A percentile compares a stretch with the other conserved stretches of the same genome.
These are phyloP conservation scores for Fusarium proliferatum DNA, from an alignment of 2,329 filamentous ascomycete species.

Conservation along the genomic window DNA sequence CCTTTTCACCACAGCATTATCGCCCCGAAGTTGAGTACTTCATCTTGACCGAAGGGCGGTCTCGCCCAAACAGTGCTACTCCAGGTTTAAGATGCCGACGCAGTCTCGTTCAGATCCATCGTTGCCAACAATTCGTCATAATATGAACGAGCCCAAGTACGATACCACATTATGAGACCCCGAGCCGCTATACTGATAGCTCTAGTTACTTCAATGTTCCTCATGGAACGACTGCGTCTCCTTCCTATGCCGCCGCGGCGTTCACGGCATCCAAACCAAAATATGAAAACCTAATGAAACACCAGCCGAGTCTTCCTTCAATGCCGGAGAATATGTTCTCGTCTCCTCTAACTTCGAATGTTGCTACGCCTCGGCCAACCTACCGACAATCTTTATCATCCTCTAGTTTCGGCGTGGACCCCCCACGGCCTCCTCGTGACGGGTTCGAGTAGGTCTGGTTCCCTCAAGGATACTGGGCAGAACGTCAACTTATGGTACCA, in stretches of 20 bases:
- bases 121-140: conserved; percentile 1
- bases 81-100: conserved; percentile 32
- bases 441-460: conserved; percentile 73
- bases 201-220: conserved; percentile 50
- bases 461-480: conserved; percentile 72
- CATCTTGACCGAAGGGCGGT: neutral
- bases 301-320: conserved; percentile 30
- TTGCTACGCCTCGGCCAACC: conserved; percentile 2
- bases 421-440: conserved; percentile 64
- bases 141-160: conserved; percentile 44
- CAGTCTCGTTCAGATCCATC: conserved; percentile 29
- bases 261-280: conserved; percentile 16
- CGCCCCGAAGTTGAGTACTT: neutral
- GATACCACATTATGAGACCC: accelerated
- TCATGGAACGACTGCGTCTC: conserved; percentile 22
- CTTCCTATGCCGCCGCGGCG: conserved; percentile 23
- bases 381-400: conserved; percentile 2
- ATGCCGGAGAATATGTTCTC: conserved; percentile 19
- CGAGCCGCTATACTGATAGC: neutral
- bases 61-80: neutral
- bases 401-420: conserved; percentile 56
- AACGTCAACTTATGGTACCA: conserved; percentile 54
- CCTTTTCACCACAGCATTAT: neutral
- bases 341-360: conserved; percentile 1
- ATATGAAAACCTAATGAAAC: conserved; percentile 18